Percentiles rank a stretch among this genome's conserved stretches.
phyloP scores from a whole-genome alignment of 2,329 filamentous ascomycete species.

The Lachnellula willkommii region DNA sequence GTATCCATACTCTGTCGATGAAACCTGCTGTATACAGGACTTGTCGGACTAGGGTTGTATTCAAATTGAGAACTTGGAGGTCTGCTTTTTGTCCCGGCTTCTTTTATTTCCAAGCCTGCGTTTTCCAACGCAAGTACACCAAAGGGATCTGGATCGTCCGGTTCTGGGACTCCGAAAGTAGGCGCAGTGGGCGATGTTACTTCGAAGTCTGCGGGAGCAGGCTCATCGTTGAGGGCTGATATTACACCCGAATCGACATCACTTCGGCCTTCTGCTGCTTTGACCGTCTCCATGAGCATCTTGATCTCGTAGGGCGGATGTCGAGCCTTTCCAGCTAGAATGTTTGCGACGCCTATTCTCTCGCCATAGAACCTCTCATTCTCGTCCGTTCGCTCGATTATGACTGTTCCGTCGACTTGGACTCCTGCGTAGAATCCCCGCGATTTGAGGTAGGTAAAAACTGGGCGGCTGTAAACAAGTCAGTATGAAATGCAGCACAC shows the following conservation, averaged over 20 bases:
- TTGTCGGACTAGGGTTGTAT: constrained; percentile 70
- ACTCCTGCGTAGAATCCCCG: constrained; percentile 84
- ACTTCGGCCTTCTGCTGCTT: constrained; percentile 76
- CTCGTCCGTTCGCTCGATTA: constrained; percentile 81
- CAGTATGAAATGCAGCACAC: constrained; percentile 1
- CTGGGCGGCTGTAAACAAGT: constrained; percentile 39
- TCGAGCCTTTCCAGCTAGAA: constrained; percentile 40
- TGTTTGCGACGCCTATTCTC: constrained; percentile 55
- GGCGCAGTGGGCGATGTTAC: constrained; percentile 37
- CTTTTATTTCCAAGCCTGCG: constrained; percentile 81
- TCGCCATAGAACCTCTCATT: constrained; percentile 82
- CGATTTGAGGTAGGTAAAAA: constrained; percentile 85
- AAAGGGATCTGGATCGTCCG: constrained; percentile 84
- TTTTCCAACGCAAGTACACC: constrained; percentile 87
- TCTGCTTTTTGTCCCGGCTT: constrained; percentile 72
- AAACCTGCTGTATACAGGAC: constrained; percentile 58
- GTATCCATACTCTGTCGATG: constrained; percentile 65
- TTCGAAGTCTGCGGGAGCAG: constrained; percentile 71
- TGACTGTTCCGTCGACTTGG: constrained; percentile 78
- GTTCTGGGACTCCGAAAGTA: constrained; percentile 71
- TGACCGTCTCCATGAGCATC: constrained; percentile 64
- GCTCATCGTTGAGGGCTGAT: constrained; percentile 56
- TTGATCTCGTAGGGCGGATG: constrained; percentile 36
- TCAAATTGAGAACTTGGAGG: constrained; percentile 78
- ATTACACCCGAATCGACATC: constrained; percentile 67